Evolutionary conservation across 1,284 basidiomycete species (phyloP).

Genomic region (Coriolopsis trogii): DNA sequence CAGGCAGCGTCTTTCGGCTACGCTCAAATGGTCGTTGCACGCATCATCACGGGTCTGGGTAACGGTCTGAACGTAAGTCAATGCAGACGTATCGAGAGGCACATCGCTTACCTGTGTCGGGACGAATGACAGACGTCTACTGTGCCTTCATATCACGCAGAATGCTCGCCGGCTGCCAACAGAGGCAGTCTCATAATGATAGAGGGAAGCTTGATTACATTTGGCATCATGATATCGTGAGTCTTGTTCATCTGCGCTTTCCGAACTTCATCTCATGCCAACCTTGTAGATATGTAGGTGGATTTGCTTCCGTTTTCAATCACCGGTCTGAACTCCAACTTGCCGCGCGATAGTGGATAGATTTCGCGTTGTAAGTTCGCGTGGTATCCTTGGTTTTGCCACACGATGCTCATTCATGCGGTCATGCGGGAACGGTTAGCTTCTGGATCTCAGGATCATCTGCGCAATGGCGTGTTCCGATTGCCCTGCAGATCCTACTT

Average conservation of each 20-base stretch:
- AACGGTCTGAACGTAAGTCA: conserved; percentile 65
- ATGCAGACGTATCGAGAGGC: background rate
- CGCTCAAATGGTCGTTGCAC: conserved; percentile 61
- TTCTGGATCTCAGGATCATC: conserved; percentile 55
- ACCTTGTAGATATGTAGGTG: conserved; percentile 38
- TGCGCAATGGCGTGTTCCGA: conserved; percentile 72
- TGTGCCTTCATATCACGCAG: conserved; percentile 66
- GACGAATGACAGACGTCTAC: conserved; percentile 58
- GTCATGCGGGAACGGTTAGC: too few species aligned
- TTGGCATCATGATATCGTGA: conserved; percentile 71
- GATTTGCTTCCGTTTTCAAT: background rate
- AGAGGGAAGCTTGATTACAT: conserved; percentile 69
- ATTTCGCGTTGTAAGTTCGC: conserved; percentile 54
- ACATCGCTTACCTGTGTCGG: background rate
- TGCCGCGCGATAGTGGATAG: conserved; percentile 50
- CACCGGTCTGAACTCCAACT: conserved; percentile 2
- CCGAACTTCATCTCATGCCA: conserved; percentile 35
- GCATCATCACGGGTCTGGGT: conserved; percentile 65
- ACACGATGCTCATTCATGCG: background rate
- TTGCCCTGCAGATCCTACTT: conserved; percentile 67
- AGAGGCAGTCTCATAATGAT: conserved; percentile 71
- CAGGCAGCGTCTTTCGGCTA: conserved; percentile 58
- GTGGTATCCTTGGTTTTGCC: background rate
- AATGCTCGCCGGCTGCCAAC: conserved; percentile 62
- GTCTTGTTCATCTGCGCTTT: conserved; percentile 35